Evolutionary conservation across 1,139 yeast species (phyloP), one percentile per base, ranked within the genome.

Genomic region (Sugiyamaella neomexicana): DNA sequence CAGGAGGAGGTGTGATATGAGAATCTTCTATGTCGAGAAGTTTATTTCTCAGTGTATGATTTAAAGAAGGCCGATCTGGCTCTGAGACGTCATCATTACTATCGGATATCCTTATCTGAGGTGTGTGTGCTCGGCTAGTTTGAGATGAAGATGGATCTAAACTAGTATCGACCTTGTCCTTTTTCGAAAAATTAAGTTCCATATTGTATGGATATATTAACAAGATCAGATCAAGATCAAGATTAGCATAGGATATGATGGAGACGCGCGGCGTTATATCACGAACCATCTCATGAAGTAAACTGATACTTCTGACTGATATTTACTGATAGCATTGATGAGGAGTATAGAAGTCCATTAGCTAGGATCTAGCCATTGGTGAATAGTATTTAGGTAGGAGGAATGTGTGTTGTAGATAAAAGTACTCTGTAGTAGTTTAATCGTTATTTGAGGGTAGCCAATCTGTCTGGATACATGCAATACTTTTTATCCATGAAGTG

Each of bases 21-120:
- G 31, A 16, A 40, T 38, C 45, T 23, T 41, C 46, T 25, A 47
- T 40, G 20, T 47, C 51, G 2, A 47, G 40, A n/a, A 47, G 40
- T 40, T 47, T 47, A 31, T 47, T 47, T 13, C 49, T 45, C 25
- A 34, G 34, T 7, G 8, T 13, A 34, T 13, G 16, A 34, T 34
- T n/a, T 12, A 29, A 29, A 9, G 32, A 10, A n/a, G 40, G n/a
- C 9, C n/a, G 29, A 34, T 32, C 7, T 6, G 31, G 13, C 16
- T 36, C 13, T 13, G 41, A 12, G 3, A 2, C 12, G 25, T 10
- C 7, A 5, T 38, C 41, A 16, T 15, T 17, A 17, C 9, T 17
- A 7, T 38, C 25, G 9, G 23, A 17, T 17, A 38, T 10, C 27
- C 8, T 16, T 7, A 38, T 38, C 41, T 38, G 41, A 38, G 27